Base-by-base conservation (phyloP, 352 stramenopile species). In the Globisporangium emineosum region DNA sequence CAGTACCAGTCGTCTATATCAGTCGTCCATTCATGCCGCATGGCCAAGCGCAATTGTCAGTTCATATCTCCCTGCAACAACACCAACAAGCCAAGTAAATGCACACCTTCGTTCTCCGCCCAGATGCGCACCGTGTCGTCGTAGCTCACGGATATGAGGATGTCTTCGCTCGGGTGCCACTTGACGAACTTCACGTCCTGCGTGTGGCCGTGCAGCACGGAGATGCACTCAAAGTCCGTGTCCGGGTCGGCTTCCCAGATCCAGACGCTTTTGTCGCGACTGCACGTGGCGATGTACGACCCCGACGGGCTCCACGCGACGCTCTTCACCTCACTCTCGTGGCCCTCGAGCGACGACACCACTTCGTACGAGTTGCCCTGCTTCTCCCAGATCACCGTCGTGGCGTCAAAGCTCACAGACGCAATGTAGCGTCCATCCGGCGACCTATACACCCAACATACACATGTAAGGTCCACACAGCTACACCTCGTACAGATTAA, bases 221-320 rank as follows among this genome's bases (percentile, higher is more conserved):
- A 96, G 30, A 99, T 80, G 75, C 97, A 99, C 83, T 99, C 97
- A 76, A 98, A 99, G 67, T 98, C 96, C 45, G 89, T 96, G 52
- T 97, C 93, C 1, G 90, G 79, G 17, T 96, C 89, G 29, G 81
- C 96, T 70, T 99, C 97, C 96, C 96, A 99, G 70, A 99, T 94
- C 97, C 97, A 99, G 53, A 99, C 89, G 67, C 88, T 98, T 76
- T 99, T 99, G 79, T 99, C 97, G n/a, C 97, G 83, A 51, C 96
- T 97, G 76, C 96, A 99, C 8, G 93, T 99, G n/a, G 97, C 97
- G 30, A 99, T 71, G 49, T 98, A 90, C 23, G 85, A 79, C 0
- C 94, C 97, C 12, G 91, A 97, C 1, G 81, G 72, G 71, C 96
- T 99, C 96, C 96, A 99, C 27, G 88, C 79, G 17, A 99, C 86